Evolutionary conservation across 257 asterid species (phyloP), one percentile per base, ranked within the genome.

Genomic region (Penstemon eatonii): DNA sequence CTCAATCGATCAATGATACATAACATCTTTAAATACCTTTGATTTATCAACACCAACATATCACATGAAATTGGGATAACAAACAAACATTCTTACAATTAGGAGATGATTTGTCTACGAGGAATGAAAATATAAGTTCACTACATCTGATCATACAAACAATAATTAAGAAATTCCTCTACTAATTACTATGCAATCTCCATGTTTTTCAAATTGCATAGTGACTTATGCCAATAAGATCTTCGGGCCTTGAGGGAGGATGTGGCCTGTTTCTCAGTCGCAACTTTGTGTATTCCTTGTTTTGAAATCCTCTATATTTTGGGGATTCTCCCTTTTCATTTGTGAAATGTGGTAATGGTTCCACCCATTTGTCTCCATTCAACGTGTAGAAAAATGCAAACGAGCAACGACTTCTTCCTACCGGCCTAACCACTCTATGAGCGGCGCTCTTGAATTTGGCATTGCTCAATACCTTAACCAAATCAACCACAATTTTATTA

Each of bases 371-470:
- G 4, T 43, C 80, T 45, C 82, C 80, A 5, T 52, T 57, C 59
- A 73, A 51, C 49, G 70, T 75, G 47, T 78, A 67, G 73, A 81
- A 78, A 54, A 69, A 81, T 7, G 70, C 75, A 44, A 75, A 65
- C 0, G 82, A 73, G 57, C 73, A 63, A 13, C 78, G 56, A 60
- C 73, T 75, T 78, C 63, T 81, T 40, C 75, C 77, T 57, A 53
- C 50, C 0, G 81, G 73, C 52, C 77, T 81, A 15, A 81, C 65
- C 19, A 76, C 84, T 57, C 83, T 58, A 36, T 78, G 86, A 37
- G 79, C 73, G 33, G 86, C 79, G 36, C 86, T 81, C 57, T 73
- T 73, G 50, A 75, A 70, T 46, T 70, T 78, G 50, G 75, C 60
- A 36, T 81, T 78, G 5, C 73, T 78, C 58, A 75, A 13, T 3